Evolutionary conservation across 2,329 filamentous ascomycete species (phyloP), one percentile per base, ranked within the genome.

Genomic region (Arachnomyces sp.): DNA sequence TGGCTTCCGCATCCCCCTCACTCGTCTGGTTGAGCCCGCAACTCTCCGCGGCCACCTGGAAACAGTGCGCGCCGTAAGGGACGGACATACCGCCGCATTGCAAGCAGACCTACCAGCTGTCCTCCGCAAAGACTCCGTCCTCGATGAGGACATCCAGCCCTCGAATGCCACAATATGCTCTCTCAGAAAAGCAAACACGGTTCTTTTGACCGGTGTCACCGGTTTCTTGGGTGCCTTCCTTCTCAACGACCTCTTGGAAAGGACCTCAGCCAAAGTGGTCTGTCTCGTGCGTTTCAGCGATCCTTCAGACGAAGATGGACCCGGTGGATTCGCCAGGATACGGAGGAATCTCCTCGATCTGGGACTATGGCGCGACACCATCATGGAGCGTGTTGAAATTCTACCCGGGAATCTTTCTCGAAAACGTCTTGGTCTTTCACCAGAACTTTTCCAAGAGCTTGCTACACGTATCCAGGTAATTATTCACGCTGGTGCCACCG

Each of bases 211-310:
- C 0, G 84, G 84, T 56, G 79, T 79, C 0, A 88, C 84, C 12
- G 84, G 84, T 11, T 88, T 85, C 53, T 59, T 89, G 31, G 84
- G 84, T 28, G 82, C 82, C 3, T 88, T 87, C 61, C 63, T 89
- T 12, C 74, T 89, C 14, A 77, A 75, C 48, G 75, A 80, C 31
- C 65, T 89, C 12, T 58, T 88, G 4, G 77, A 84, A 43, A 76
- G 62, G 44, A 87, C 82, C 1, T 74, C 76, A 0, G 82, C 83
- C 0, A 72, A 77, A 6, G 78, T 88, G 15, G 68, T 85, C 36
- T 88, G 83, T 53, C 71, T 88, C 11, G 82, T 88, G 1, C 80
- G 83, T 38, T 84, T 84, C 53, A 74, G 71, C 1, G 81, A 86
- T 43, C 80, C 82, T 0, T 70, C 73, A 3, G 72, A 78, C 28